phyloP scores from a whole-genome alignment of 2,329 filamentous ascomycete genomes.

The Penicillium sclerotiorum region DNA sequence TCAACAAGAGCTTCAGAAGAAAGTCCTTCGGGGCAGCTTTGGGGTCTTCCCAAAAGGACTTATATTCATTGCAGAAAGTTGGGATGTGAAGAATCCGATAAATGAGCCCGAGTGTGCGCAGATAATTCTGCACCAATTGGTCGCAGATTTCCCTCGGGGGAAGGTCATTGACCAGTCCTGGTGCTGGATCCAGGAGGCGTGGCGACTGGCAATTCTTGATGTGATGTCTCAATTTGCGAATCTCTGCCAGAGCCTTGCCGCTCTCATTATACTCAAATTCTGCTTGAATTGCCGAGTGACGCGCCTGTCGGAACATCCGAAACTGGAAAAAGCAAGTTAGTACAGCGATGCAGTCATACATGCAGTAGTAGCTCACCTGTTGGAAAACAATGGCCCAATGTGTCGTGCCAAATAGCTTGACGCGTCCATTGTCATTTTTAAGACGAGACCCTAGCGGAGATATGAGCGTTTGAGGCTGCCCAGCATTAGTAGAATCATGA shows the following conservation, averaged over 20 bases:
- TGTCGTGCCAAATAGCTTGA: constrained; percentile 17
- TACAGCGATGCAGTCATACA: neutral
- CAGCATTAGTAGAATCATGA: neutral
- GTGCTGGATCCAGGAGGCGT: constrained; percentile 21
- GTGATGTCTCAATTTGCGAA: constrained; percentile 19
- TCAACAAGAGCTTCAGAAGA: constrained; percentile 34
- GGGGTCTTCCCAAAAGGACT: constrained; percentile 30
- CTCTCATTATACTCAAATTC: constrained; percentile 15
- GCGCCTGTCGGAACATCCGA: constrained; percentile 15
- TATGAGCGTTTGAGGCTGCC: constrained; percentile 12
- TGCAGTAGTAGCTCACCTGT: constrained; percentile 7
- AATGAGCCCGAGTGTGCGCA: constrained; percentile 34
- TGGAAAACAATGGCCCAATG: constrained; percentile 20
- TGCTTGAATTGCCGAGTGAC: constrained; percentile 12
- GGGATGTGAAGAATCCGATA: constrained; percentile 40
- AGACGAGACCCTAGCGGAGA: constrained; percentile 14
- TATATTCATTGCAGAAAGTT: constrained; percentile 36
- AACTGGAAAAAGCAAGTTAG: too few species aligned
- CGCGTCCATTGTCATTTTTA: constrained; percentile 6
- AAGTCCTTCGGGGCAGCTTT: constrained; percentile 19
- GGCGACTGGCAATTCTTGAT: constrained; percentile 24
- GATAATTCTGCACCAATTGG: constrained; percentile 26
- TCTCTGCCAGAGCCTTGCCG: constrained; percentile 17
- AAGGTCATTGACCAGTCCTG: constrained; percentile 21
- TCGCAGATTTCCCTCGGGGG: constrained; percentile 23